Evolutionary conservation across 768 basidiomycete genomes (phyloP).

Genomic region (Xerocomellus intermedius): DNA sequence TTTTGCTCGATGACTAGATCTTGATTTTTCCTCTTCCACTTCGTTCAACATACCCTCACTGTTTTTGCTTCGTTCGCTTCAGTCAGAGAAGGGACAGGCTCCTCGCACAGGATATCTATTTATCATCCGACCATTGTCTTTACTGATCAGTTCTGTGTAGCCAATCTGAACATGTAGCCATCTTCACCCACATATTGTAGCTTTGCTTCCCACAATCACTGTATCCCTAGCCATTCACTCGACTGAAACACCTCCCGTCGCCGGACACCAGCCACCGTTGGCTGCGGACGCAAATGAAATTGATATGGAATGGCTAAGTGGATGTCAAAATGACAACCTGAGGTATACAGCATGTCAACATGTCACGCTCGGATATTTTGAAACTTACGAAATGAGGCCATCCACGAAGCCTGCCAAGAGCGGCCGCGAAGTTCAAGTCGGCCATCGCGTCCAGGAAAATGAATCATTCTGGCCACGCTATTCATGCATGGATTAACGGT

Average conservation of each 20-base stretch:
- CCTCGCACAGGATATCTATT: constrained; percentile 15
- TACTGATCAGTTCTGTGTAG: constrained; percentile 23
- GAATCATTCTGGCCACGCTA: not conserved
- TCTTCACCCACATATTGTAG: constrained; percentile 22
- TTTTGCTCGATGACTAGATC: constrained; percentile 64
- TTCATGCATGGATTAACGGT: not conserved
- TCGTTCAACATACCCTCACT: constrained; percentile 16
- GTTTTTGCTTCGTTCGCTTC: constrained; percentile 3
- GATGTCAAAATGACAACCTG: not conserved
- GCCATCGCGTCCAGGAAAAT: not conserved
- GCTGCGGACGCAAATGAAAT: not conserved
- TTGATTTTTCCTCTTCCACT: not conserved
- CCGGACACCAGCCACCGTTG: not conserved
- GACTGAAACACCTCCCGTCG: constrained; percentile 2
- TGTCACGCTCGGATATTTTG: not conserved
- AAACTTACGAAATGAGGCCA: not conserved
- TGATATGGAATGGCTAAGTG: not conserved
- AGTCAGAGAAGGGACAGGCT: constrained; percentile 9
- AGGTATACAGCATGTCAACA: too few relatives aligned
- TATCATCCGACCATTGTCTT: constrained; percentile 13
- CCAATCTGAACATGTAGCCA: constrained; percentile 27
- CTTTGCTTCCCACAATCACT: constrained; percentile 9
- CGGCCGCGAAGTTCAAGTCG: not conserved
- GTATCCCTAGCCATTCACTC: constrained; percentile 24
- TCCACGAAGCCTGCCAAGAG: not conserved